Conservation (phyloP, 495 filamentous ascomycete genomes). For the Tuber brumale region DNA sequence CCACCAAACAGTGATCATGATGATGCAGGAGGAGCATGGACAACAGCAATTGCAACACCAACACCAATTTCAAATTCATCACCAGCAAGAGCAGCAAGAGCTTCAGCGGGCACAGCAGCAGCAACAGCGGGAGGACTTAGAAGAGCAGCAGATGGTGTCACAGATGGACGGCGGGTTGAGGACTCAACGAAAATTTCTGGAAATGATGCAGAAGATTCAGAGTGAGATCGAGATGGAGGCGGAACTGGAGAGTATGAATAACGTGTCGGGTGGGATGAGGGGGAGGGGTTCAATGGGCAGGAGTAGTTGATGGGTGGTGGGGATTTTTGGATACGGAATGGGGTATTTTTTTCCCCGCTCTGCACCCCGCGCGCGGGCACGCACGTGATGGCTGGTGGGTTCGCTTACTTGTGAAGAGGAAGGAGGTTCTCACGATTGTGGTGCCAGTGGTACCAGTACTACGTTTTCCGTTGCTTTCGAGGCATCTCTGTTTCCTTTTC, state of each 20-base stretch:
- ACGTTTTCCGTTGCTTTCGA: not conserved
- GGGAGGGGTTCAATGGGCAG: not conserved
- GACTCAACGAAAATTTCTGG: not conserved
- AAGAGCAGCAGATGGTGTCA: not conserved
- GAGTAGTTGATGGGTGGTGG: not conserved
- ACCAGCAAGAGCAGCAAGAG: not conserved
- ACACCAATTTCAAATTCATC: not conserved
- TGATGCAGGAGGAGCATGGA: not conserved
- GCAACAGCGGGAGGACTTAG: not conserved
- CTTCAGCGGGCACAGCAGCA: not conserved
- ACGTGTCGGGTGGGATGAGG: not conserved
- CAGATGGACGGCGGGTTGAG: not conserved
- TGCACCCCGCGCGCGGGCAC: not conserved
- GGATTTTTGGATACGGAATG: not conserved
- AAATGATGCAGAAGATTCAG: constrained; percentile 7
- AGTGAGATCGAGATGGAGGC: constrained; percentile 2
- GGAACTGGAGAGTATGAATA: not conserved
- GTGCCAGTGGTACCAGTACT: not conserved
- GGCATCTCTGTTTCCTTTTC: not conserved
- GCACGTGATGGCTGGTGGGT: not conserved
- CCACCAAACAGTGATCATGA: not conserved
- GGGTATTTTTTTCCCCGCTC: not conserved
- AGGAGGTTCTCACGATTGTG: not conserved
- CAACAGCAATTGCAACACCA: not conserved
- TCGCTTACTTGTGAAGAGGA: not conserved